Evolutionary conservation across 73 alveolate genomes (phyloP), one percentile per base, ranked within the genome.

Genomic region (Diophrys appendiculata): DNA sequence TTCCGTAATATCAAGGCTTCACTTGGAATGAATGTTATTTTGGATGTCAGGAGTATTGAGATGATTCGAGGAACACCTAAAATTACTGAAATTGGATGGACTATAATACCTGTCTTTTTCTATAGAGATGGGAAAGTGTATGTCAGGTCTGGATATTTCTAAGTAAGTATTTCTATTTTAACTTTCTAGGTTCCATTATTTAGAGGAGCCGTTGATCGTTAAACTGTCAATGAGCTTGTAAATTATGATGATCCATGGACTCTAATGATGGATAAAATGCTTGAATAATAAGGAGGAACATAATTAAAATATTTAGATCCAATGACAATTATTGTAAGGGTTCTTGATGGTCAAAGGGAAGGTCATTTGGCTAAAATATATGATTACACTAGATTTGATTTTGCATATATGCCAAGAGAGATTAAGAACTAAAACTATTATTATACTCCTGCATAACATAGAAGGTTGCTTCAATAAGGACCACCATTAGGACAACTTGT

Each of bases 261-360:
- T 71, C 91, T 70, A 54, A 65, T 83, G 24, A 73, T 78, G 73
- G 64, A 81, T 55, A 26, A 74, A 81, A 68, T 73, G 60, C 60
- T 43, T 43, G 60, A 43, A 11, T 11, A 43, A 11, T 11, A 43
- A 43, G 60, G 60, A 18, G 91, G 86, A 52, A 74, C 88, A 34
- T 54, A 80, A 55, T 56, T 90, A 29, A 65, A 69, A 43, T 73
- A 72, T 29, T 75, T 82, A 68, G 94, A 93, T 18, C 88, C 91
- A 60, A 85, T 86, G 53, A 86, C 96, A 0, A 76, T 91, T 2
- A 87, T 90, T 22, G 94, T 91, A 22, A 88, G 98, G 78, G 73
- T 93, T 5, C 78, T 91, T n/a, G 98, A 93, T 90, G 83, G 94
- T 3, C 84, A 90, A 72, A 87, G 98, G 78, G 92, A 93, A 65